These are phyloP conservation scores for Sporothrix humicola DNA, from an alignment of 2,329 filamentous ascomycete genomes.

Conservation along the genomic window DNA sequence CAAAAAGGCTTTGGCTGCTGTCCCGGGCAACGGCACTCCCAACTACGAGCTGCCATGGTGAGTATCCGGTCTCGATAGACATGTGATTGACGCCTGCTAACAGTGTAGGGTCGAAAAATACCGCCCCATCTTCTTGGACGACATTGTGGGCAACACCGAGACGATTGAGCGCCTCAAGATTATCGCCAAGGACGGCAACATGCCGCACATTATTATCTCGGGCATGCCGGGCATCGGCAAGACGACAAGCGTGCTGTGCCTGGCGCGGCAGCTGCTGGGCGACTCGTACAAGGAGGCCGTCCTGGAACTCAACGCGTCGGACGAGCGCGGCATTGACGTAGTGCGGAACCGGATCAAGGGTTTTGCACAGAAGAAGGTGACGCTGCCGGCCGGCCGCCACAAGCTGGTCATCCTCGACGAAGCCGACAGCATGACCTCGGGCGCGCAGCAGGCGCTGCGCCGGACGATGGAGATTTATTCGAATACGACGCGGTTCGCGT, in stretches of 20 bases:
- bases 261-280: conserved; percentile 88
- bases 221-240: conserved; percentile 99
- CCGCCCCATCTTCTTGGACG: conserved; percentile 89
- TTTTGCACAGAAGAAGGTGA: conserved; percentile 99
- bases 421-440: conserved; percentile 97
- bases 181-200: conserved; percentile 97
- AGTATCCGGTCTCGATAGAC: neutral
- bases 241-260: conserved; percentile 91
- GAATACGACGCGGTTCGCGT: conserved; percentile 93
- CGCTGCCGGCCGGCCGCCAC: conserved; percentile 84
- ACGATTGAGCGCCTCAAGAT: conserved; percentile 97
- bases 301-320: conserved; percentile 92
- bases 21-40: conserved; percentile 53
- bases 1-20: conserved; percentile 60
- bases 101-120: conserved; percentile 92
- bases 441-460: conserved; percentile 91
- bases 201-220: conserved; percentile 99
- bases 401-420: conserved; percentile 98
- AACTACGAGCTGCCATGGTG: conserved; percentile 83
- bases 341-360: conserved; percentile 97
- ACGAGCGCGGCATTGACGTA: conserved; percentile 96
- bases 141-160: conserved; percentile 97
- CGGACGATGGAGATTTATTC: conserved; percentile 99
- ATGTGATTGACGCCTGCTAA: neutral
- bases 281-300: conserved; percentile 97